A percentile compares a stretch with the other conserved stretches of the same genome.
phyloP scores from a whole-genome alignment of 2,329 filamentous ascomycete genomes.

The Apiospora koreana region DNA sequence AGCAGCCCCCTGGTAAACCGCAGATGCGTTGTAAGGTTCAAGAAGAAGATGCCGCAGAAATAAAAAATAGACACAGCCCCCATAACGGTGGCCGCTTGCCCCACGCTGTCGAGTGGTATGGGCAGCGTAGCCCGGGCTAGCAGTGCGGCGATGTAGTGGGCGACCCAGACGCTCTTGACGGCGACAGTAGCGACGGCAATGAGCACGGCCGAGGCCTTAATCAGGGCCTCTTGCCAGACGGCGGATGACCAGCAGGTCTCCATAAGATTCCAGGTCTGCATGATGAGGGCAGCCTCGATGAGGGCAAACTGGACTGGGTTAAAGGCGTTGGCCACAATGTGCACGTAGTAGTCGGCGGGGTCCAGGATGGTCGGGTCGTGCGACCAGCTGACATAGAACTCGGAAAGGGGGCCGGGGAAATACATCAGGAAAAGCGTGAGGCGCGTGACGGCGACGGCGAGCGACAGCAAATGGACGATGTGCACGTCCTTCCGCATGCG shows the following conservation, averaged over 20 bases:
- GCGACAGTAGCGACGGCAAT: constrained; percentile 23
- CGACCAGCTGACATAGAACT: constrained; percentile 62
- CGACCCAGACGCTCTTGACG: constrained; percentile 23
- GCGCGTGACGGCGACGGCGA: constrained; percentile 63
- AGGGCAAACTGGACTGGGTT: constrained; percentile 46
- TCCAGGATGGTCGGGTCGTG: constrained; percentile 55
- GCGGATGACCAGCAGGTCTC: constrained; percentile 43
- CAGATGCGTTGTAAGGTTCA: constrained; percentile 51
- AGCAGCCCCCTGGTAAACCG: constrained; percentile 48
- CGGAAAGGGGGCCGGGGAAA: constrained; percentile 60
- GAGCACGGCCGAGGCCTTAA: constrained; percentile 15
- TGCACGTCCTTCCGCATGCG: constrained; percentile 68
- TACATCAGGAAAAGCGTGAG: constrained; percentile 58
- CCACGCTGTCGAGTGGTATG: constrained; percentile 36
- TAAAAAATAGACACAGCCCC: constrained; percentile 48
- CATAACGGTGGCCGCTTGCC: constrained; percentile 39
- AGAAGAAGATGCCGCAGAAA: constrained; percentile 58
- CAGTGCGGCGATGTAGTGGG: constrained; percentile 18
- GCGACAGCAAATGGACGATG: constrained; percentile 62
- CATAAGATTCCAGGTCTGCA: constrained; percentile 56
- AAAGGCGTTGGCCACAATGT: constrained; percentile 42
- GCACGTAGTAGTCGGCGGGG: constrained; percentile 34
- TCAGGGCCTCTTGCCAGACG: constrained; percentile 27
- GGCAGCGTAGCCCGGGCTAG: constrained; percentile 23
- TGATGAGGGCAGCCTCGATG: constrained; percentile 47